phyloP scores from a whole-genome alignment of 441 rosid species.

The Populus trichocarpa region DNA sequence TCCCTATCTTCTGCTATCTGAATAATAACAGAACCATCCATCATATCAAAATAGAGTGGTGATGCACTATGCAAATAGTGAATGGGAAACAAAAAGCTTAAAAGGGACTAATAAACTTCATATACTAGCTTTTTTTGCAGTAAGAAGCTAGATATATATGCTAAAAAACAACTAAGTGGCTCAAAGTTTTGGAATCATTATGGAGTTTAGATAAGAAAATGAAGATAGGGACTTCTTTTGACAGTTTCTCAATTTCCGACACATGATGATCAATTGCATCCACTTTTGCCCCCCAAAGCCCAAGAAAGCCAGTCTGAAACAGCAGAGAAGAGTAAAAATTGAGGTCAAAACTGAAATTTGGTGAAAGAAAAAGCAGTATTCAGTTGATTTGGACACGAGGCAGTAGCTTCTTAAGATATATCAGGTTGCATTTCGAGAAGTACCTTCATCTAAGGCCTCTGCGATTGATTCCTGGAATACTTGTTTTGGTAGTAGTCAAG shows the following conservation, averaged over 20 bases:
- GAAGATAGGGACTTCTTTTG: conserved; percentile 35
- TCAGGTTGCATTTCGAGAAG: neutral
- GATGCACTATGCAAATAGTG: too few species aligned
- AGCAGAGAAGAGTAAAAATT: neutral
- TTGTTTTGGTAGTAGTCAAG: conserved; percentile 70
- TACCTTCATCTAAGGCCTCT: conserved; percentile 43
- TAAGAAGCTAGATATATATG: neutral
- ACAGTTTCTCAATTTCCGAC: conserved; percentile 48
- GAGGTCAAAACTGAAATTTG: neutral
- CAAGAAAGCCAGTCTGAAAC: conserved; percentile 73
- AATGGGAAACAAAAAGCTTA: neutral
- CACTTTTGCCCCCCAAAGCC: conserved; percentile 67
- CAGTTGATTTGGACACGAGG: neutral
- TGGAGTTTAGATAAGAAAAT: too few species aligned
- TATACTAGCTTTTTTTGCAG: neutral
- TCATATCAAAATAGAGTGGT: too few species aligned
- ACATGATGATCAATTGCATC: conserved; percentile 81
- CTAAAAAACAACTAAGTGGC: neutral
- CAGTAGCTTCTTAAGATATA: too few species aligned
- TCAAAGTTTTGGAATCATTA: neutral
- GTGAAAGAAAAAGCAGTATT: neutral
- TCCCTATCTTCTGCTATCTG: conserved; percentile 69
- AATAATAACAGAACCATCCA: conserved; percentile 4
- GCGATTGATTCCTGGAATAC: conserved; percentile 51
- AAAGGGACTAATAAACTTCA: neutral